Conservation (phyloP, 768 basidiomycete species). For the Tylopilus vinaceipallidus region DNA sequence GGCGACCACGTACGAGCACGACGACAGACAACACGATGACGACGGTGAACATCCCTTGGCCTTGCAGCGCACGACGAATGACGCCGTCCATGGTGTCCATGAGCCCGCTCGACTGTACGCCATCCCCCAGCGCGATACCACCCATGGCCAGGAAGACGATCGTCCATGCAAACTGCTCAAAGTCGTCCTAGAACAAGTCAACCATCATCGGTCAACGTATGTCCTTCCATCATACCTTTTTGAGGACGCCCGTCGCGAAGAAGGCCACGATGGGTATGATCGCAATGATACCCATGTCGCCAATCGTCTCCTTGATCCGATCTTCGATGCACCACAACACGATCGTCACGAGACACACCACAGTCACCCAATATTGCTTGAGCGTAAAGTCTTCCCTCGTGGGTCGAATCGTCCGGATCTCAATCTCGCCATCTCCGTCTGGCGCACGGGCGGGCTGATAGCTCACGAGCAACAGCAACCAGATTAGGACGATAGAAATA, state of each 20-base stretch:
- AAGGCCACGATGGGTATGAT: conserved; percentile 91
- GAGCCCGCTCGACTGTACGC: conserved; percentile 86
- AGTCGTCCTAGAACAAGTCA: conserved; percentile 66
- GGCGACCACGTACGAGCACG: conserved; percentile 57
- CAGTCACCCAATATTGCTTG: conserved; percentile 88
- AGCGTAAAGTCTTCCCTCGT: conserved; percentile 76
- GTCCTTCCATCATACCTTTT: conserved; percentile 61
- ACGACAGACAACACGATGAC: conserved; percentile 66
- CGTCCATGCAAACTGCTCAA: conserved; percentile 92
- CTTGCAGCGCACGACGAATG: conserved; percentile 60
- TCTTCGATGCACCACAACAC: conserved; percentile 87
- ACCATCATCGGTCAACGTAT: not conserved
- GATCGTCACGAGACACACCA: conserved; percentile 84
- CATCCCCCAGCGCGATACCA: conserved; percentile 93
- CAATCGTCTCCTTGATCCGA: conserved; percentile 68
- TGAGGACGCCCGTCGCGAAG: conserved; percentile 89
- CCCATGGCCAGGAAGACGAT: conserved; percentile 98
- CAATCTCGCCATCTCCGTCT: conserved; percentile 72
- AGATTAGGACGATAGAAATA: conserved; percentile 85
- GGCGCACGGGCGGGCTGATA: conserved; percentile 75
- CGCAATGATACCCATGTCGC: conserved; percentile 98
- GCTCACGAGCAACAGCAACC: conserved; percentile 81
- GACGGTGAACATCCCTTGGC: conserved; percentile 63
- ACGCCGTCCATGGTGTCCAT: conserved; percentile 70
- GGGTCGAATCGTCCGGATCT: conserved; percentile 82